phyloP scores from a whole-genome alignment of 1,139 yeast genomes.

The Debaryomyces nepalensis region DNA sequence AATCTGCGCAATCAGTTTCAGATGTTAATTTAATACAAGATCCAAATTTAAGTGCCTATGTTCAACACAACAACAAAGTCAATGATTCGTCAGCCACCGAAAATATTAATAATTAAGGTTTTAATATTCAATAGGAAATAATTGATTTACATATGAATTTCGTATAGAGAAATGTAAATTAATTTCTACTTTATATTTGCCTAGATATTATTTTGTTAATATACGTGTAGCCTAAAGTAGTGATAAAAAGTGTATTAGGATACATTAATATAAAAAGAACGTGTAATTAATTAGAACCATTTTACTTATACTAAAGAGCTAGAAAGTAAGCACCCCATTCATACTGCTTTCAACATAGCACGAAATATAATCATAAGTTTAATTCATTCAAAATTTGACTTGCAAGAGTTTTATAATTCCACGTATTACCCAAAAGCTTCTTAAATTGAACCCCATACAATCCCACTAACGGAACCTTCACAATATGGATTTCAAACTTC shows the following conservation, averaged over 20 bases:
- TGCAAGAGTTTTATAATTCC: conserved; percentile 95
- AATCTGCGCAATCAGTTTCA: too few relatives aligned
- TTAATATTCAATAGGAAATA: too few relatives aligned
- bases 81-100: too few relatives aligned
- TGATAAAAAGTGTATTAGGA: conserved; percentile 1
- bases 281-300: neutral
- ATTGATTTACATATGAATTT: too few relatives aligned
- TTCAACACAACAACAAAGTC: too few relatives aligned
- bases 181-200: too few relatives aligned
- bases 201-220: too few relatives aligned
- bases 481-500: conserved; percentile 90
- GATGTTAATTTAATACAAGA: too few relatives aligned
- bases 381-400: conserved; percentile 81
- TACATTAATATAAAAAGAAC: neutral
- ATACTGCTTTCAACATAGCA: neutral
- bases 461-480: conserved; percentile 88
- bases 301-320: neutral
- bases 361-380: conserved; percentile 50
- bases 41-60: too few relatives aligned
- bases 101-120: too few relatives aligned
- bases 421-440: conserved; percentile 90
- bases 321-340: neutral
- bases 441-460: conserved; percentile 94
- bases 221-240: too few relatives aligned
- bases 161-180: too few relatives aligned